Evolutionary conservation across 257 asterid genomes (phyloP), one percentile per base, ranked within the genome.

Genomic region (Fraxinus anomala): DNA sequence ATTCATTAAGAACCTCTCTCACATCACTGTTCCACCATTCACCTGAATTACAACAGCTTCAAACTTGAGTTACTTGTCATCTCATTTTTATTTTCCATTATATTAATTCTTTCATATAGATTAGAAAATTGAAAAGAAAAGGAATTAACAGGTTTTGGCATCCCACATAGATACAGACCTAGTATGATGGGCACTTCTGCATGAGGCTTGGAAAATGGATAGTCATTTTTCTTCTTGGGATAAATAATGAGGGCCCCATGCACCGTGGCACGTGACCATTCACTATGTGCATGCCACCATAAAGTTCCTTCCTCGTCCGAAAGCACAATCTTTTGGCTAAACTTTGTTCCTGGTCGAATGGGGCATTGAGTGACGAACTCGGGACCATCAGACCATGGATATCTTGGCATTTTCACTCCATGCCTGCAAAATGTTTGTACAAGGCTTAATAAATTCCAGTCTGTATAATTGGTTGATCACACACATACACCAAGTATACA

Each of bases 211-310:
- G 85, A 85, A 70, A 86, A 88, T 36, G 90, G 92, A 75, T 80
- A 80, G 28, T 66, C 30, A 1, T 76, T 8, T 21, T 70, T 73
- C 9, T 16, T 71, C 31, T 19, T 59, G 2, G 94, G 89, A 0
- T 67, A 70, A 8, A 89, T 70, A n/a, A 87, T 33, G 16, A 87
- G 70, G 10, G 84, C 87, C 21, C 93, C 91, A 4, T 87, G 82
- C 10, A 87, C 89, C 13, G 91, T 86, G 68, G 87, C 86, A 5
- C 93, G 77, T 2, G 88, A 84, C 91, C 91, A 89, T 0, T 82
- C 87, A 36, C 85, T 87, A 4, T 89, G 93, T 0, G 91, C 93
- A 56, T 89, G 93, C 93, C 93, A 89, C 90, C 89, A 89, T 0
- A 89, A 3, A 1, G 91, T 87, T 36, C 93, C 93, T 23, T 77